Percentiles rank a stretch among this genome's conserved stretches.
phyloP scores from a whole-genome alignment of 768 basidiomycete genomes.

The Russula brevipes region DNA sequence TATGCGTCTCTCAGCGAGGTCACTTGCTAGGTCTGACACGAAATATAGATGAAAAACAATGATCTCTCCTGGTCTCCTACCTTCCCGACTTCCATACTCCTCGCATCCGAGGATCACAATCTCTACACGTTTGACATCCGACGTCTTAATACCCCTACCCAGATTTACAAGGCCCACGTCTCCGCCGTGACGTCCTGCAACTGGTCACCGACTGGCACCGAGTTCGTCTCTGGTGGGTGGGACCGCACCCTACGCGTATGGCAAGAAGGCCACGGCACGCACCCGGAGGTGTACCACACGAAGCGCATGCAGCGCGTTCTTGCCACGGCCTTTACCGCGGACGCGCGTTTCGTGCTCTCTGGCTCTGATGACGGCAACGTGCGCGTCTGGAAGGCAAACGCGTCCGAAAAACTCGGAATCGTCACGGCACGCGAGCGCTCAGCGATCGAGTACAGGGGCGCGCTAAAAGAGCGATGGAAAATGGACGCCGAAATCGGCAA shows the following conservation, averaged over 20 bases:
- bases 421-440: constrained; percentile 87
- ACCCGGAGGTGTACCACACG: constrained; percentile 91
- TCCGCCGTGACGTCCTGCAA: constrained; percentile 96
- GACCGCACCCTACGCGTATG: constrained; percentile 92
- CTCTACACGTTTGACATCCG: constrained; percentile 97
- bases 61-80: constrained; percentile 94
- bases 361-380: constrained; percentile 96
- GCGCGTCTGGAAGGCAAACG: constrained; percentile 91
- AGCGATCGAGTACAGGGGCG: constrained; percentile 87
- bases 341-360: constrained; percentile 84
- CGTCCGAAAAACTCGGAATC: constrained; percentile 87
- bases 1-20: not conserved
- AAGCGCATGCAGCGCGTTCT: constrained; percentile 99
- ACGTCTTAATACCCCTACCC: constrained; percentile 70
- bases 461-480: constrained; percentile 85
- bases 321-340: constrained; percentile 81
- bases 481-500: constrained; percentile 75
- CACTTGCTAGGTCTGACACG: constrained; percentile 7
- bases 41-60: constrained; percentile 74
- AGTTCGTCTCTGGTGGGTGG: constrained; percentile 96
- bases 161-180: constrained; percentile 97
- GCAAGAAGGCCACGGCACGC: constrained; percentile 77
- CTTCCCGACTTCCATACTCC: constrained; percentile 82
- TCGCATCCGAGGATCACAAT: constrained; percentile 99
- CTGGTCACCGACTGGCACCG: constrained; percentile 93